Evolutionary conservation across 768 basidiomycete species (phyloP), one percentile per base, ranked within the genome.

Genomic region (Phlegmacium glaucopus): DNA sequence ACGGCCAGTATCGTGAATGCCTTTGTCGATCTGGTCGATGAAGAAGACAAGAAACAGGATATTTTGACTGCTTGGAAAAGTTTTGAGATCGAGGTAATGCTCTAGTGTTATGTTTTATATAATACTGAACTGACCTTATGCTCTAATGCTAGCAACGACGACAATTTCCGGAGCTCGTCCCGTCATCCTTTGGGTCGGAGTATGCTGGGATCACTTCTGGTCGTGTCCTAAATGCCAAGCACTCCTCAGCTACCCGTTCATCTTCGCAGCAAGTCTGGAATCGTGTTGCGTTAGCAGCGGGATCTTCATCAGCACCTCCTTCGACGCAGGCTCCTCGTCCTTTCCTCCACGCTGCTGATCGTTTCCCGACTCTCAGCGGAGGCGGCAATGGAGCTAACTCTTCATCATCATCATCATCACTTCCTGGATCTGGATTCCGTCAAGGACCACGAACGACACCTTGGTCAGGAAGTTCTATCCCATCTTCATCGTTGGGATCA

Each of bases 41-140:
- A 90, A 30, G 83, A 85, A 40, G 90, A 93, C 16, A 94, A 96
- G 77, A 85, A 86, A 47, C 72, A 76, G 29, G 84, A 82, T 45
- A 61, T 98, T 1, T 67, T 94, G 43, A 59, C 71, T 1, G 86
- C 89, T 0, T 90, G 94, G 86, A 89, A 87, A 42, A 82, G 82
- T 1, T 93, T 94, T 65, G 83, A 84, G 47, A 72, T 90, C 25
- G 89, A 95, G 79, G 89, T 91, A 49, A n/a, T n/a, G n/a, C n/a
- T n/a, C n/a, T n/a, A n/a, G n/a, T n/a, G n/a, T n/a, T n/a, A n/a
- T 7, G 42, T 16, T 2, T 9, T 30, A 8, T 22, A 10, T 25
- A 45, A 16, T 15, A n/a, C 40, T n/a, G n/a, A n/a, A n/a, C n/a
- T n/a, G n/a, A n/a, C n/a, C n/a, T n/a, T n/a, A n/a, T n/a, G n/a